A percentile compares a stretch with the other conserved stretches of the same genome.
These are phyloP conservation scores for Sarcodon aspratus DNA, from an alignment of 768 basidiomycete genomes.

Conservation along the genomic window DNA sequence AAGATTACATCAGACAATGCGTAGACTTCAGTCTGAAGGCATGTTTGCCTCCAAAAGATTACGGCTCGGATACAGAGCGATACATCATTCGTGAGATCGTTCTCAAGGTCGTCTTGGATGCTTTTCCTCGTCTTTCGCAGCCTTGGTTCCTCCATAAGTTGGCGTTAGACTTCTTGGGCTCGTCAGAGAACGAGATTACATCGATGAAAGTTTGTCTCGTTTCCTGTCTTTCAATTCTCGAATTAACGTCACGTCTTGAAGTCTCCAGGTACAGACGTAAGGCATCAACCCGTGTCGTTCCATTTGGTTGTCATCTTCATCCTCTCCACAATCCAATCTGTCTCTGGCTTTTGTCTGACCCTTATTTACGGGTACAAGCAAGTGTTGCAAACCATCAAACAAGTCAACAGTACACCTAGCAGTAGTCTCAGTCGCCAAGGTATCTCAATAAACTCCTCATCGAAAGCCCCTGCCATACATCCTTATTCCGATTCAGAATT, in stretches of 20 bases:
- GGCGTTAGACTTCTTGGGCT: constrained; percentile 55
- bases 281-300: constrained; percentile 17
- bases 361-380: constrained; percentile 62
- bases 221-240: background rate
- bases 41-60: constrained; percentile 72
- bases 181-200: constrained; percentile 4
- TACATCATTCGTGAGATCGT: constrained; percentile 77
- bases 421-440: background rate
- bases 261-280: background rate
- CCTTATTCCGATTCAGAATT: background rate
- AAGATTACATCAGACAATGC: constrained; percentile 69
- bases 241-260: background rate
- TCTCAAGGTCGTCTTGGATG: constrained; percentile 49
- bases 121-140: constrained; percentile 56
- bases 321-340: constrained; percentile 61
- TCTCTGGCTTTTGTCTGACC: constrained; percentile 59
- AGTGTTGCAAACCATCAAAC: constrained; percentile 49
- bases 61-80: constrained; percentile 68
- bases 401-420: constrained; percentile 36
- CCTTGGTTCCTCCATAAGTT: constrained; percentile 84
- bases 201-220: background rate
- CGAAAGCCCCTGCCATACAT: background rate
- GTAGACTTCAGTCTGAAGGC: constrained; percentile 66
- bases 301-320: constrained; percentile 53
- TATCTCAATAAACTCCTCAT: background rate